Conservation (phyloP, 78 protist species). For the Tieghemostelium lacteum region DNA sequence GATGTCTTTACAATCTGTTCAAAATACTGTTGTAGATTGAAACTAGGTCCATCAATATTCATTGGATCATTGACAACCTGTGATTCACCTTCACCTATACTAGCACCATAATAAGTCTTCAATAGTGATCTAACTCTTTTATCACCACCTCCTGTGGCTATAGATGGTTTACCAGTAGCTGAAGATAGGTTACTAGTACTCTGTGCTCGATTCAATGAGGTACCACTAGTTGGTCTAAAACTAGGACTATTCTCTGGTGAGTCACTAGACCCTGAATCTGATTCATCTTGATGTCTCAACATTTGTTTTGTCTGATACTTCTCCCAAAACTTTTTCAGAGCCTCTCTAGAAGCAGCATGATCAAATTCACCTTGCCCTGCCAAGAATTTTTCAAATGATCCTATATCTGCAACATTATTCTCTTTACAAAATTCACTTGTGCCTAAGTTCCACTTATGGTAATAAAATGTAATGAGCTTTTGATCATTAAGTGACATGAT, state of each 20-base stretch:
- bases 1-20: constrained; percentile 32
- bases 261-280: not conserved
- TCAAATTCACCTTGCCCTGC: constrained; percentile 14
- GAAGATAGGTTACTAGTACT: not conserved
- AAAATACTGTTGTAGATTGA: constrained; percentile 43
- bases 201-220: not conserved
- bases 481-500: constrained; percentile 22
- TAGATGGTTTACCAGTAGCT: not conserved
- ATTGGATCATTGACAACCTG: constrained; percentile 41
- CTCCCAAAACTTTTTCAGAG: constrained; percentile 55
- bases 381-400: constrained; percentile 18
- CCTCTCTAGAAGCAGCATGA: constrained; percentile 1
- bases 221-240: not conserved
- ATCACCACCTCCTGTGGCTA: not conserved
- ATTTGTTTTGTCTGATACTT: not conserved
- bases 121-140: constrained; percentile 17
- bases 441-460: constrained; percentile 15
- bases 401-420: constrained; percentile 22
- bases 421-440: constrained; percentile 39
- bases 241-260: not conserved
- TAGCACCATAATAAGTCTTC: constrained; percentile 39
- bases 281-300: not conserved
- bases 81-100: constrained; percentile 44
- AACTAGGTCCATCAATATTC: constrained; percentile 65
- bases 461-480: constrained; percentile 40